A percentile compares a stretch with the other conserved stretches of the same genome.
Conservation (phyloP, 768 basidiomycete genomes). For the Fomitopsis serialis region DNA sequence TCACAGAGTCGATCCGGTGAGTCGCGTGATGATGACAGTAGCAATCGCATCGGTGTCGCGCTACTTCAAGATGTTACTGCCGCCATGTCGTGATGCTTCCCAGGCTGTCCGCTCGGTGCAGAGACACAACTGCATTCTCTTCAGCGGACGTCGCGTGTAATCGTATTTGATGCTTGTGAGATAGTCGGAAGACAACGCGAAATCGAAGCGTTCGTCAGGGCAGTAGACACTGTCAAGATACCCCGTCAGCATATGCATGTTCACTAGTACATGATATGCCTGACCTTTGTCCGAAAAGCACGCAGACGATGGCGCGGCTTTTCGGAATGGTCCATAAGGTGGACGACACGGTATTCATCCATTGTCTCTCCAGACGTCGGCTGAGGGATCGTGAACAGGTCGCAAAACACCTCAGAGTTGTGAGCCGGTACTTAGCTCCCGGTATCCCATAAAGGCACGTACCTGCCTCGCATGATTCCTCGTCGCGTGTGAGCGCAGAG, state of each 20-base stretch:
- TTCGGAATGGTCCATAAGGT: neutral
- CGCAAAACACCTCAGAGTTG: slow-evolving; percentile 10
- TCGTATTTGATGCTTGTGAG: neutral
- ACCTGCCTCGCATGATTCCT: too few species aligned
- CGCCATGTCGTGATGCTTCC: too few species aligned
- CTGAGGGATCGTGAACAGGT: slow-evolving; percentile 8
- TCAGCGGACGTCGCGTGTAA: too few species aligned
- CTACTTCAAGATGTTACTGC: too few species aligned
- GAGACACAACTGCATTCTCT: too few species aligned
- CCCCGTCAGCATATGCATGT: too few species aligned
- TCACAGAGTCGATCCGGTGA: slow-evolving; percentile 8
- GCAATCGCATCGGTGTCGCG: neutral
- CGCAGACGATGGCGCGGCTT: neutral
- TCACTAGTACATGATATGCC: too few species aligned
- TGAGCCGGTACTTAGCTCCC: slow-evolving; percentile 12
- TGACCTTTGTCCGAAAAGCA: neutral
- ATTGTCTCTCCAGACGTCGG: neutral
- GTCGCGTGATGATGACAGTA: slow-evolving; percentile 6
- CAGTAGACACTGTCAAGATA: too few species aligned
- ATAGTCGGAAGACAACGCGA: neutral
- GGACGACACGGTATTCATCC: neutral
- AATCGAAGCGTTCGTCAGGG: neutral
- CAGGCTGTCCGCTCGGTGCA: too few species aligned
- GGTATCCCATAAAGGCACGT: too few species aligned
- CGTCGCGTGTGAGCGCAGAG: too few species aligned